These are phyloP conservation scores for Gyromitra esculenta DNA, from an alignment of 2,329 filamentous ascomycete species.

Conservation along the genomic window DNA sequence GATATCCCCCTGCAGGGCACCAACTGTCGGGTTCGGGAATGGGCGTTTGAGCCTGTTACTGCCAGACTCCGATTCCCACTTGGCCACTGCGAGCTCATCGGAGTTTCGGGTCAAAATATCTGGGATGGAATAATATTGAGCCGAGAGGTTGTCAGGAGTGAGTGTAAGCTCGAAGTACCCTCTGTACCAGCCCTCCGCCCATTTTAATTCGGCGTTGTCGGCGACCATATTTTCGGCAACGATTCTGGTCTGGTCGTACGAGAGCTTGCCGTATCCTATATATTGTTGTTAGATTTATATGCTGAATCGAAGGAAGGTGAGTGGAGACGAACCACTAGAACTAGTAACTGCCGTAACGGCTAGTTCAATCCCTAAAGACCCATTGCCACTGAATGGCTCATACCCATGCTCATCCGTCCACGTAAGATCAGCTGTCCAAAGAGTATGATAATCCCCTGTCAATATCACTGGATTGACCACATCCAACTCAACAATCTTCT, in stretches of 20 bases:
- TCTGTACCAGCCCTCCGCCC: slow-evolving; percentile 55
- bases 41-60: slow-evolving; percentile 55
- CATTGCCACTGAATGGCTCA: slow-evolving; percentile 52
- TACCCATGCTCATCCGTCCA: slow-evolving; percentile 52
- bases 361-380: slow-evolving; percentile 54
- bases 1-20: slow-evolving; percentile 52
- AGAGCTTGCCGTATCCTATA: slow-evolving; percentile 42
- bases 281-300: slow-evolving; percentile 30
- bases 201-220: slow-evolving; percentile 46
- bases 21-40: slow-evolving; percentile 54
- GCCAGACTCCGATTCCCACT: slow-evolving; percentile 53
- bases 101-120: slow-evolving; percentile 49
- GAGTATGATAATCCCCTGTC: slow-evolving; percentile 55
- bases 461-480: slow-evolving; percentile 53
- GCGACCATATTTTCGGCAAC: slow-evolving; percentile 31
- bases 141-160: slow-evolving; percentile 50
- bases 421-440: slow-evolving; percentile 55
- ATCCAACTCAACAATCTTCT: slow-evolving; percentile 53
- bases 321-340: slow-evolving; percentile 47
- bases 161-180: slow-evolving; percentile 55
- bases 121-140: slow-evolving; percentile 53
- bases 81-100: slow-evolving; percentile 53
- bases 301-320: not conserved
- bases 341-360: slow-evolving; percentile 54
- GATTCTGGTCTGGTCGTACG: slow-evolving; percentile 42